Evolutionary conservation across 495 filamentous ascomycete genomes (phyloP), one percentile per base, ranked within the genome.

Genomic region (Stereocaulon alpinum): DNA sequence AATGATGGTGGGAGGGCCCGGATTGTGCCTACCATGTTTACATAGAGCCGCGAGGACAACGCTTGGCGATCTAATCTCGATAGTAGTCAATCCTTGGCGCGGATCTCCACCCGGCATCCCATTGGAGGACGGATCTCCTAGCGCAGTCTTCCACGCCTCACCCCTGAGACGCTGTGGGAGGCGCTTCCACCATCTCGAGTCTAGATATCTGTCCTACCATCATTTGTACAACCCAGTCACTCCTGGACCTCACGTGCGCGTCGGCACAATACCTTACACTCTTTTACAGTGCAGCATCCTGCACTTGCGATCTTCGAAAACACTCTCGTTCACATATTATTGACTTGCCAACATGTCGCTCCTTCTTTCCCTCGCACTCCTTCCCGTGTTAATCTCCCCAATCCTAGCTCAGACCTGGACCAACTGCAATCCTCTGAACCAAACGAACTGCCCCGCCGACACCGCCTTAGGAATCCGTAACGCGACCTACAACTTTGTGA

Each of bases 341-440:
- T 5, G 2, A 18, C 9, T 20, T 2, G 20, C 7, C 18, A 40
- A 18, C 3, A 60, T 60, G 50, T 47, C 50, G 40, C 29, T 60
- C 58, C 18, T 53, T 55, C 2, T 47, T 17, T 37, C 50, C 37
- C 58, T 63, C 63, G 18, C 50, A 44, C 59, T 66, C 74, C 44
- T 75, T 69, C 64, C 71, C 22, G 60, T 73, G 63, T 57, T 80
- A 40, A 53, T 70, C 53, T 60, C 71, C 17, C 60, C 68, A 40
- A 60, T 70, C 17, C 60, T 68, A 45, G 76, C 71, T 61, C 85
- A 88, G 66, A 82, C 85, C 34, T 81, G 63, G 48, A 87, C 86
- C 14, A 65, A 72, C 27, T 94, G 89, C 76, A 78, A 88, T 64
- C 88, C 77, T 42, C 75, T 78, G 56, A 78, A 89, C 57, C 71